Evolutionary conservation across 129 eudicot genomes (phyloP).

Genomic region (Helichrysum umbraculigerum): DNA sequence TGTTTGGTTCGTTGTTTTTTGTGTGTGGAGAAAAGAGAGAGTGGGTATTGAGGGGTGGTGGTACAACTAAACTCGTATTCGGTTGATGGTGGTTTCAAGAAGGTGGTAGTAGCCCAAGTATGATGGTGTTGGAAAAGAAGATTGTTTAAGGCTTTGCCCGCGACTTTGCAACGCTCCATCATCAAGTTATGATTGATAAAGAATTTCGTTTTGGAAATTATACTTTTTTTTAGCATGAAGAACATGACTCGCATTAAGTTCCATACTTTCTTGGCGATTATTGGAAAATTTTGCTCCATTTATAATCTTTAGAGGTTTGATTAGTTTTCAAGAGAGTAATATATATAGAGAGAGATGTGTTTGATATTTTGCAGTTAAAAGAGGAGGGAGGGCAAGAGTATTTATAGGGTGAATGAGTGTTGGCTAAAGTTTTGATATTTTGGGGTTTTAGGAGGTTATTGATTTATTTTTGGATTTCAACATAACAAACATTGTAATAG

Average conservation of each 20-base stretch:
- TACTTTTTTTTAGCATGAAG: conserved; percentile 55
- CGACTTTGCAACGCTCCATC: conserved; percentile 56
- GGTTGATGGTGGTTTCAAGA: conserved; percentile 14
- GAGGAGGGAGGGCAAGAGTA: not conserved
- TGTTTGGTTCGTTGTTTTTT: conserved; percentile 27
- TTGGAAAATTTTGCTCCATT: conserved; percentile 44
- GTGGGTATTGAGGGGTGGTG: conserved; percentile 39
- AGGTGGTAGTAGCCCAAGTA: conserved; percentile 19
- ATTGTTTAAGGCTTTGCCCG: conserved; percentile 52
- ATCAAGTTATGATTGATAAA: conserved; percentile 46
- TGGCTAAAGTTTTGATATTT: no score
- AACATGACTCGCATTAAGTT: conserved; percentile 37
- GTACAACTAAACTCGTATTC: conserved; percentile 56
- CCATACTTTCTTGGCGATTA: conserved; percentile 46
- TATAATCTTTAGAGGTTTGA: not conserved
- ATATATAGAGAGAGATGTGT: not conserved
- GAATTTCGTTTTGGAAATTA: conserved; percentile 47
- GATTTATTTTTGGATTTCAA: no score
- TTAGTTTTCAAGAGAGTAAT: not conserved
- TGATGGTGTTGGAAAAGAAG: conserved; percentile 45
- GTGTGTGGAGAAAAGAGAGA: conserved; percentile 30
- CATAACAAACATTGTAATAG: no score
- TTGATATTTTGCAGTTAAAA: not conserved
- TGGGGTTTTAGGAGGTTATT: no score
- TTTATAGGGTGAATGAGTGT: conserved; percentile 17